phyloP scores from a whole-genome alignment of 768 basidiomycete species.

The Mycena filopes region DNA sequence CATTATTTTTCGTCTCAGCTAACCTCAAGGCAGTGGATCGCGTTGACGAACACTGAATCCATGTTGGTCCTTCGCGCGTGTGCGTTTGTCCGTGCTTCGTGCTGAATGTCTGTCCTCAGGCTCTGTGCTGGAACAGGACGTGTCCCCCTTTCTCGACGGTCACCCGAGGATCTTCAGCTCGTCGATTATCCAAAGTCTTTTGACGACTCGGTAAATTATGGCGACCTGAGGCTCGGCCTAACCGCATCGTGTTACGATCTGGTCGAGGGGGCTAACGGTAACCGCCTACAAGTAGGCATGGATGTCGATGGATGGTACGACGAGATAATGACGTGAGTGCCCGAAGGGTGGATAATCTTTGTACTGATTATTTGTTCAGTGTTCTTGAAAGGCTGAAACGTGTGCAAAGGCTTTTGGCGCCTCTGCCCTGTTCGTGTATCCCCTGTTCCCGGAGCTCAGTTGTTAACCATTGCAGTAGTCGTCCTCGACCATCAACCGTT shows the following conservation, averaged over 20 bases:
- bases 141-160: constrained; percentile 47
- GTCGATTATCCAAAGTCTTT: constrained; percentile 42
- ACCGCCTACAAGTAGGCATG: constrained; percentile 39
- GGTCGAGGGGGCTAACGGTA: constrained; percentile 41
- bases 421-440: constrained; percentile 29
- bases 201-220: constrained; percentile 33
- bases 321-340: constrained; percentile 41
- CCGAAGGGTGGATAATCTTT: constrained; percentile 31
- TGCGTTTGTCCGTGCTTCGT: neutral
- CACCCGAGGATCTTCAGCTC: constrained; percentile 38
- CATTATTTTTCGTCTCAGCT: neutral
- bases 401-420: constrained; percentile 24
- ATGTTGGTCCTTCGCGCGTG: constrained; percentile 41
- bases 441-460: neutral
- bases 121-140: constrained; percentile 50
- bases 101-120: constrained; percentile 37
- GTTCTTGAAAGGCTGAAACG: constrained; percentile 29
- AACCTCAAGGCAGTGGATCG: constrained; percentile 43
- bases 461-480: constrained; percentile 38
- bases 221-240: constrained; percentile 47
- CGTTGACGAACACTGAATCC: constrained; percentile 45
- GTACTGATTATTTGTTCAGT: constrained; percentile 1
- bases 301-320: constrained; percentile 47
- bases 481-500: constrained; percentile 52
- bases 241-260: constrained; percentile 40